These are phyloP conservation scores for Stygiomarasmius scandens DNA, from an alignment of 1,284 basidiomycete genomes.

Conservation along the genomic window DNA sequence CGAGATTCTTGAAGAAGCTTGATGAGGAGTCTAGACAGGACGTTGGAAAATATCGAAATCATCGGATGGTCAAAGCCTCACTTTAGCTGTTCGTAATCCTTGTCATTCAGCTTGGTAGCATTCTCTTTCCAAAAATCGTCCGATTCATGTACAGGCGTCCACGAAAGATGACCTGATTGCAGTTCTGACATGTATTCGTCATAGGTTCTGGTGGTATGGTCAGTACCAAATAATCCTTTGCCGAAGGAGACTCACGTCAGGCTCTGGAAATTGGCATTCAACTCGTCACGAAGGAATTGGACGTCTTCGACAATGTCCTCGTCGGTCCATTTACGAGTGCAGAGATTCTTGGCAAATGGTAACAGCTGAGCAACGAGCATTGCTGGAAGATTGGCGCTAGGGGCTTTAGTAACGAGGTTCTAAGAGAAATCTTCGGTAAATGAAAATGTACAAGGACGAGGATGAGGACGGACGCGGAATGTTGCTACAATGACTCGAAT, in stretches of 20 bases:
- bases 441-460: constrained; percentile 1
- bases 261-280: constrained; percentile 82
- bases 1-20: constrained; percentile 70
- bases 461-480: constrained; percentile 61
- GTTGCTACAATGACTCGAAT: constrained; percentile 94
- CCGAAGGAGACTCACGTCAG: constrained; percentile 66
- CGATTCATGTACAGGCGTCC: constrained; percentile 94
- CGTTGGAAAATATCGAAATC: background rate
- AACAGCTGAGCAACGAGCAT: constrained; percentile 91
- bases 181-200: constrained; percentile 96
- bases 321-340: constrained; percentile 89
- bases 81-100: constrained; percentile 82
- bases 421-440: constrained; percentile 33
- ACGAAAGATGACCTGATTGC: constrained; percentile 87
- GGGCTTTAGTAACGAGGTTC: constrained; percentile 88
- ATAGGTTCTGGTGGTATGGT: constrained; percentile 69
- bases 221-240: constrained; percentile 3
- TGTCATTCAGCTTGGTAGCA: constrained; percentile 81
- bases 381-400: constrained; percentile 82
- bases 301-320: constrained; percentile 94
- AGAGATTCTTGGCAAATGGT: constrained; percentile 85
- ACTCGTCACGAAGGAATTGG: constrained; percentile 81
- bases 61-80: constrained; percentile 30
- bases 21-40: constrained; percentile 62
- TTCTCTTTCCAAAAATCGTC: constrained; percentile 99